phyloP scores from a whole-genome alignment of 495 filamentous ascomycete genomes.

The Stereocaulon alpinum region DNA sequence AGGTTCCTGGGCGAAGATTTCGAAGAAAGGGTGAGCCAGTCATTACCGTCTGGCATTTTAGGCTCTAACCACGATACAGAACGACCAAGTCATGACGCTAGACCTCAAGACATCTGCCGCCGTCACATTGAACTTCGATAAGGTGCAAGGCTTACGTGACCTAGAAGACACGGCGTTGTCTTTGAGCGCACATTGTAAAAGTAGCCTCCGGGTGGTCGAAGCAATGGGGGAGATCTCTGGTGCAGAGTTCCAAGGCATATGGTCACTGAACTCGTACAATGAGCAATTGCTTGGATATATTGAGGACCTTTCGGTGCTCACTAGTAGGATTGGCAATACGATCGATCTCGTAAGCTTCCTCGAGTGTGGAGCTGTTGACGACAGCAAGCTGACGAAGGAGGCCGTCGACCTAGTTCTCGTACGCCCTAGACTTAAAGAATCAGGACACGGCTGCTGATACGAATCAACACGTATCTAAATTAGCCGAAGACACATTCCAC shows the following conservation, averaged over 20 bases:
- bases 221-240: background rate
- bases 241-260: background rate
- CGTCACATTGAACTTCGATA: constrained; percentile 9
- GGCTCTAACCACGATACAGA: background rate
- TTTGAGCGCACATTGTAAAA: constrained; percentile 12
- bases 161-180: constrained; percentile 11
- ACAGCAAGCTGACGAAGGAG: background rate
- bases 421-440: constrained; percentile 17
- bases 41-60: background rate
- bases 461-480: constrained; percentile 9
- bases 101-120: constrained; percentile 11
- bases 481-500: constrained; percentile 18
- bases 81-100: constrained; percentile 9
- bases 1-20: constrained; percentile 19
- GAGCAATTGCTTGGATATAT: constrained; percentile 2
- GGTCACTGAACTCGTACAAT: constrained; percentile 6
- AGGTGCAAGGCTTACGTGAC: constrained; percentile 11
- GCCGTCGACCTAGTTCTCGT: constrained; percentile 1
- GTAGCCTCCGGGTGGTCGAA: background rate
- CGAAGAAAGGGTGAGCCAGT: constrained; percentile 11
- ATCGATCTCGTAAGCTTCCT: constrained; percentile 11
- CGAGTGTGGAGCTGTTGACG: background rate
- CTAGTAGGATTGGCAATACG: constrained; percentile 6
- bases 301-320: constrained; percentile 7
- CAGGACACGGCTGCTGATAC: constrained; percentile 14